Evolutionary conservation across 306 rosid genomes (phyloP).

Genomic region (Dryas octopetala): DNA sequence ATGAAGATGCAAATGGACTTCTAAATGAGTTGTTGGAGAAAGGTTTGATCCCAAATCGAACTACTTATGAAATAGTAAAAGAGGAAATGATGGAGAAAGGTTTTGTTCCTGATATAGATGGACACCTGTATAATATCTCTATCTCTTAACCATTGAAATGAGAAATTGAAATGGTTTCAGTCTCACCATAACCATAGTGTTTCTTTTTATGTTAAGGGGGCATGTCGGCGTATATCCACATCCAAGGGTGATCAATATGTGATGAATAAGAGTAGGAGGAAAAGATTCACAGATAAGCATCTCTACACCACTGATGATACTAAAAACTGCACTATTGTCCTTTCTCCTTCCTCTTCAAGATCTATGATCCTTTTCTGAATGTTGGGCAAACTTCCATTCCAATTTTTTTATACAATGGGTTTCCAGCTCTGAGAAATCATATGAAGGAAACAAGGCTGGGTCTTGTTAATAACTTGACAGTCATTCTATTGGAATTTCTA

Average conservation of each 20-base stretch:
- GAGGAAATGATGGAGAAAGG: constrained; percentile 88
- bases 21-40: constrained; percentile 93
- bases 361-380: background rate
- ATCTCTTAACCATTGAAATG: constrained; percentile 28
- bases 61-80: constrained; percentile 69
- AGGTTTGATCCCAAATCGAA: constrained; percentile 76
- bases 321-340: background rate
- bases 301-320: background rate
- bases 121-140: constrained; percentile 71
- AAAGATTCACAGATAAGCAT: background rate
- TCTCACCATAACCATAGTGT: background rate
- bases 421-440: background rate
- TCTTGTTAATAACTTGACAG: background rate
- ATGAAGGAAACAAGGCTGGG: background rate
- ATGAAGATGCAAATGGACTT: constrained; percentile 72
- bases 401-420: background rate
- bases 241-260: background rate
- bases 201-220: constrained; percentile 1
- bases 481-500: too few relatives aligned
- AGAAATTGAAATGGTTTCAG: constrained; percentile 1
- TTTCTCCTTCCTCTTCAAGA: background rate
- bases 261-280: background rate
- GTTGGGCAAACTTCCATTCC: background rate
- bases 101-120: constrained; percentile 81
- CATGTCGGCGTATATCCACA: background rate